Conservation (phyloP, 2,329 filamentous ascomycete species). For the Proliferodiscus dingleyae region DNA sequence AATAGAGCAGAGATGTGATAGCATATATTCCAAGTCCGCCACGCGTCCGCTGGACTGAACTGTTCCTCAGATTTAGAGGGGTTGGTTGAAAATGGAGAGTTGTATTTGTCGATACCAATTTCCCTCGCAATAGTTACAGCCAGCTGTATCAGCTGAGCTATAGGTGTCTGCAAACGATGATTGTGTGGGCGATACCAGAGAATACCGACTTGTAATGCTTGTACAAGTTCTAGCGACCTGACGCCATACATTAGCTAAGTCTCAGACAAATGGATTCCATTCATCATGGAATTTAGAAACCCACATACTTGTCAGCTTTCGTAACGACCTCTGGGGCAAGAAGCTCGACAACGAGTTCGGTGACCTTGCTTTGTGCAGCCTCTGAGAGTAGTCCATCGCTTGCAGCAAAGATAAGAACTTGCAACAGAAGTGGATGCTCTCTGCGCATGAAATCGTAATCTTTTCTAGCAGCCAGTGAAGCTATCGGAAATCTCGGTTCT, state of each 20-base stretch:
- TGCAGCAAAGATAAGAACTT: slow-evolving; percentile 7
- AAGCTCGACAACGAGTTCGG: neutral
- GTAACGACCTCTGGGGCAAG: neutral
- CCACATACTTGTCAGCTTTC: neutral
- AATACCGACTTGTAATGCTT: slow-evolving; percentile 3
- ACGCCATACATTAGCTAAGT: neutral
- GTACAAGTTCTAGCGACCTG: slow-evolving; percentile 5
- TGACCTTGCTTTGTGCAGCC: slow-evolving; percentile 2
- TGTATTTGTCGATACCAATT: neutral
- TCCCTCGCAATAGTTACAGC: neutral
- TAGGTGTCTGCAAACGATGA: slow-evolving; percentile 4
- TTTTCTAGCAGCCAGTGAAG: neutral
- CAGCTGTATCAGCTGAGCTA: neutral
- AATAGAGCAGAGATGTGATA: slow-evolving; percentile 1
- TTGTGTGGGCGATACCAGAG: slow-evolving; percentile 9
- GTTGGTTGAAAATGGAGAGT: neutral
- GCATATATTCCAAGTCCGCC: slow-evolving; percentile 7
- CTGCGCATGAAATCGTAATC: slow-evolving; percentile 3
- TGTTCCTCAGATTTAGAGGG: neutral
- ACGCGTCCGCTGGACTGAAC: slow-evolving; percentile 1
- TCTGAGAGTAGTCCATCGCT: neutral
- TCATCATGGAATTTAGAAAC: too few relatives aligned
- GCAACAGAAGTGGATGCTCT: slow-evolving; percentile 3
- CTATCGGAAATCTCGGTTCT: slow-evolving; percentile 5
- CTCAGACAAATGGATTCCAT: neutral